Percentiles rank a stretch among this genome's conserved stretches.
Evolutionary conservation across 306 rosid genomes (phyloP).

Genomic region (Datisca glomerata): DNA sequence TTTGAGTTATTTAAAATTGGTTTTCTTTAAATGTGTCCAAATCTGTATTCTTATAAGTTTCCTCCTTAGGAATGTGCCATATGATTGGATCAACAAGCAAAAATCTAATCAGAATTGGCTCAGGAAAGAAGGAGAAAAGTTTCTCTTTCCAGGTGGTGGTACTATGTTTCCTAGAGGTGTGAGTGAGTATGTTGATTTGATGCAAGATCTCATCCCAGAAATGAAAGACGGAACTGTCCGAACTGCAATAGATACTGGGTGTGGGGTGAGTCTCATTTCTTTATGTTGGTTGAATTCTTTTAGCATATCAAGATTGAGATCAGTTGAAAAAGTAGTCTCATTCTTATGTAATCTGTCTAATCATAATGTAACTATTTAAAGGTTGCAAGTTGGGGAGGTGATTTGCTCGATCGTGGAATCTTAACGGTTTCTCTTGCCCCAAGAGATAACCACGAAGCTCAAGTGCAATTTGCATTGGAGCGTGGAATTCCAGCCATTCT

Average conservation of each 20-base stretch:
- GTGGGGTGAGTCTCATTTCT: constrained; percentile 71
- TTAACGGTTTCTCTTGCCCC: constrained; percentile 92
- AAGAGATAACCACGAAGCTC: constrained; percentile 99
- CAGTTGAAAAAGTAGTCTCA: no score
- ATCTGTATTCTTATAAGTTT: constrained; percentile 1
- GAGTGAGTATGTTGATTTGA: constrained; percentile 73
- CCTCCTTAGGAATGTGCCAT: constrained; percentile 82
- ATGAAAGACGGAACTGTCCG: constrained; percentile 86
- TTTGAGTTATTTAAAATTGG: not conserved
- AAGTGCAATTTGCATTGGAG: constrained; percentile 94
- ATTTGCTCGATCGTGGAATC: constrained; percentile 84
- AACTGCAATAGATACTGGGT: constrained; percentile 96
- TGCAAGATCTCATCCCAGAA: constrained; percentile 91
- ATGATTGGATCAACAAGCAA: constrained; percentile 91
- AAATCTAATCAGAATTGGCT: constrained; percentile 97
- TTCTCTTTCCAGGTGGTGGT: constrained; percentile 98
- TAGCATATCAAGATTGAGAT: not conserved
- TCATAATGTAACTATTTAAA: constrained; percentile 16
- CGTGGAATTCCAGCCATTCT: constrained; percentile 98
- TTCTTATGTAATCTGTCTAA: not conserved
- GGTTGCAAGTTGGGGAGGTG: constrained; percentile 99
- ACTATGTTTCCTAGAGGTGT: constrained; percentile 97
- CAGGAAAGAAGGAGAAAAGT: constrained; percentile 91
- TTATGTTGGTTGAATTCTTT: not conserved
- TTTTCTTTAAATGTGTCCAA: constrained; percentile 4